phyloP scores from a whole-genome alignment of 768 basidiomycete species.

The Boletus coccyginus region DNA sequence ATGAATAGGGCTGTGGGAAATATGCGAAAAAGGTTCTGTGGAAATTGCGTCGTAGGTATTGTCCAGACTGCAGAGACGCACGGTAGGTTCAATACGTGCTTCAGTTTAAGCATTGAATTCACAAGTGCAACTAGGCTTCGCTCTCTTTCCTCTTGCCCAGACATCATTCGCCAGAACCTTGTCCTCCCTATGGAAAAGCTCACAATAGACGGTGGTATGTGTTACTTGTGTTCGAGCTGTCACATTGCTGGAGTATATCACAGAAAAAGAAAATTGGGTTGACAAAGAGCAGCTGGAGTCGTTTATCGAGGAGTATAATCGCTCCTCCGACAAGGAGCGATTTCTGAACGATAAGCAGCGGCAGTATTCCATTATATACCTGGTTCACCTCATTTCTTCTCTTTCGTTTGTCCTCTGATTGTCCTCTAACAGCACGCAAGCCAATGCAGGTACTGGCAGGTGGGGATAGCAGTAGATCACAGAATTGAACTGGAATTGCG shows the following conservation, averaged over 20 bases:
- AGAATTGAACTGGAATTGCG: neutral
- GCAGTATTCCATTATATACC: fast-evolving
- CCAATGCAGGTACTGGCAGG: neutral
- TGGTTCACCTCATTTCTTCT: neutral
- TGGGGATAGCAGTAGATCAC: neutral
- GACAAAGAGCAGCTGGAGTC: neutral
- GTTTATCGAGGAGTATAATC: neutral
- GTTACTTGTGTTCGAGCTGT: neutral
- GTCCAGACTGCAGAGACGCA: neutral
- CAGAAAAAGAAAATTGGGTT: neutral
- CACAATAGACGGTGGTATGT: neutral
- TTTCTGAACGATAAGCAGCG: neutral
- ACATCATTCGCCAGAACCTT: neutral
- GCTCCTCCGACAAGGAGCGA: neutral
- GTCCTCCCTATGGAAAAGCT: neutral
- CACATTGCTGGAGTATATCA: neutral
- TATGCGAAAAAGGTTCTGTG: conserved; percentile 4
- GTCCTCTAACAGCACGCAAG: neutral
- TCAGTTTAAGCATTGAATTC: neutral
- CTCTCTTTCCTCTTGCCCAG: neutral
- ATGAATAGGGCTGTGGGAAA: conserved; percentile 7
- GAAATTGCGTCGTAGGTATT: conserved; percentile 10
- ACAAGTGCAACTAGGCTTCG: neutral
- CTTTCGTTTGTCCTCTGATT: neutral
- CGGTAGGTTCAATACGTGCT: neutral